Evolutionary conservation across 129 eudicot species (phyloP), one percentile per base, ranked within the genome.

Genomic region (Centrapalus pauciflorus): DNA sequence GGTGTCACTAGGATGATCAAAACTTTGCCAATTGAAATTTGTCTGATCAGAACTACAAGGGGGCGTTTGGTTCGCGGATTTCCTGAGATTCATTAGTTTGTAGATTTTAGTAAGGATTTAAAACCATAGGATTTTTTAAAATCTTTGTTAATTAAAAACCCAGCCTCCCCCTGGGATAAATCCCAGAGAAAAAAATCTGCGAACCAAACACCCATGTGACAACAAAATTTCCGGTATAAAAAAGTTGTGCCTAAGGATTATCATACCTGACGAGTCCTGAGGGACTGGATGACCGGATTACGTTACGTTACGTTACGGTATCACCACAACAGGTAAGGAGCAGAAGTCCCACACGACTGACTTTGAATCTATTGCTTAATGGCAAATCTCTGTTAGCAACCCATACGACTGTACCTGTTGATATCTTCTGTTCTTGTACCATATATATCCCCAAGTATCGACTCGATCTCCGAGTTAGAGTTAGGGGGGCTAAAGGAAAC

Each of bases 381-480:
- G 79, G 79, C 34, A 21, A 19, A 3, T 66, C 67, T 58, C 74
- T 56, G 41, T 75, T 75, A 9, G 80, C 80, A 12, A 76, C 75
- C 80, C 80, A 76, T 20, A 67, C 60, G 1, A 61, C 38, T 11
- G 43, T 75, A n/a, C 14, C 34, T 1, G 17, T 12, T 10, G 71
- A n/a, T 3, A 54, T 66, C 38, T 75, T 66, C n/a, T n/a, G n/a
- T n/a, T n/a, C 38, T 66, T 66, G 54, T 11, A 66, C 46, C 62
- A 40, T 24, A 75, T 66, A 40, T 24, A 75, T 66, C 30, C 79
- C 74, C 7, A 66, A 45, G 37, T 72, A 72, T 17, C 71, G 63
- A 6, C 34, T 48, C n/a, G n/a, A n/a, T n/a, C n/a, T n/a, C n/a
- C n/a, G n/a, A n/a, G 25, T 25, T 48, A 11, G 77, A 43, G 33